phyloP scores from a whole-genome alignment of 139 green algal genomes.

The Micromonas commoda region DNA sequence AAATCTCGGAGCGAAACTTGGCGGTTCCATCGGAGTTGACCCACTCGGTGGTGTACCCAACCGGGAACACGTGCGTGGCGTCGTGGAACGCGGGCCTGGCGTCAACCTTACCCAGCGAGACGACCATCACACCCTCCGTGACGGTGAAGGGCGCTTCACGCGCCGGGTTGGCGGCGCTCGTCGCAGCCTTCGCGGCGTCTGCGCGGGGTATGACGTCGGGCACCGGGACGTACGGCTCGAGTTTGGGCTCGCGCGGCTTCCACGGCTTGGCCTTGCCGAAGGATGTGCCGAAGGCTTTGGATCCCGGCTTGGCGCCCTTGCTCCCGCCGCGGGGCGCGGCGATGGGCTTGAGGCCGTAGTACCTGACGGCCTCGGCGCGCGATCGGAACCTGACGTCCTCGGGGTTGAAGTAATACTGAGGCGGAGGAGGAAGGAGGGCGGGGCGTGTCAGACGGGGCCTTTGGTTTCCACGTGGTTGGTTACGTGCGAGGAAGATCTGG shows the following conservation, averaged over 20 bases:
- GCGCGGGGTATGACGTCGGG: neutral
- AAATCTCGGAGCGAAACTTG: neutral
- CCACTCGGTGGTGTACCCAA: constrained; percentile 10
- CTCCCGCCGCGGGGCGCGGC: no score
- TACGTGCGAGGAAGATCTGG: no score
- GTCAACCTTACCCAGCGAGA: neutral
- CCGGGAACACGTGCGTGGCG: neutral
- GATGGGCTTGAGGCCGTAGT: neutral
- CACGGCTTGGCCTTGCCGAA: no score
- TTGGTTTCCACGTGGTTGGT: no score
- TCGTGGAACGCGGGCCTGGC: constrained; percentile 3
- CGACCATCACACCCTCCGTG: neutral
- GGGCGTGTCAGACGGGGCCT: no score
- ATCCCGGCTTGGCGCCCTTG: no score
- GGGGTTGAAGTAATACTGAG: constrained; percentile 1
- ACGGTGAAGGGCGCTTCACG: neutral
- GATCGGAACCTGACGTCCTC: neutral
- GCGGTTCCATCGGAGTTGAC: neutral
- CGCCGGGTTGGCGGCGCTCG: no score
- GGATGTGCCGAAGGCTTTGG: no score
- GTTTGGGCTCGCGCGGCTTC: no score
- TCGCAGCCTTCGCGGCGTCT: no score
- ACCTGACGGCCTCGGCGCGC: neutral
- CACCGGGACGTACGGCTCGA: no score
- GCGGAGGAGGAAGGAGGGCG: no score